phyloP scores from a whole-genome alignment of 352 stramenopile species.

The Blastocystis sp. region DNA sequence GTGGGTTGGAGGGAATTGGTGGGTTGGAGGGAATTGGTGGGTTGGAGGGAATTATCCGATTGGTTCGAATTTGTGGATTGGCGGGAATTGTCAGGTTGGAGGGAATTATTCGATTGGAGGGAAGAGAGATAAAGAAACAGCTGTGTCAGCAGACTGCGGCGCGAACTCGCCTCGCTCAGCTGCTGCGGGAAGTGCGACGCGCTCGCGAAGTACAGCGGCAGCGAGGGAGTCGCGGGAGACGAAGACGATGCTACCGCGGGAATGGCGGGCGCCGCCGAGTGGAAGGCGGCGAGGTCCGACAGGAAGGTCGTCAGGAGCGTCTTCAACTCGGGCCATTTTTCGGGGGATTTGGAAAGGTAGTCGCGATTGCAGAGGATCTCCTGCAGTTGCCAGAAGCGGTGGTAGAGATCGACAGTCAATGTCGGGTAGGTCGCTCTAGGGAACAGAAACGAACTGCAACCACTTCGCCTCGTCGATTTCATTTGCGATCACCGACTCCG shows the following conservation, averaged over 20 bases:
- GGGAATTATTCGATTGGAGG: too few species aligned
- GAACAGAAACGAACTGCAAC: neutral
- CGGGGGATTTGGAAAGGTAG: neutral
- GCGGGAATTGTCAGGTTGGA: neutral
- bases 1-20: neutral
- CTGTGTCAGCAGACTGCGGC: neutral
- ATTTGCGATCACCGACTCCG: neutral
- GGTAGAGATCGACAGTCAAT: neutral
- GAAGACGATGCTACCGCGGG: too few species aligned
- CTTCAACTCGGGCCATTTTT: slow-evolving; percentile 9
- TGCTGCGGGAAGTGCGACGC: slow-evolving; percentile 4
- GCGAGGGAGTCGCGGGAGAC: neutral
- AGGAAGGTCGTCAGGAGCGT: neutral
- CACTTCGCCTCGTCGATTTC: neutral
- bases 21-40: neutral
- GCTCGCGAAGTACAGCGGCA: neutral
- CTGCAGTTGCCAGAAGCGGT: slow-evolving; percentile 24
- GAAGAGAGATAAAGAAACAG: slow-evolving; percentile 25
- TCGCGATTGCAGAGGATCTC: slow-evolving; percentile 47
- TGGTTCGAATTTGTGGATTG: neutral
- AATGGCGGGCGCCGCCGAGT: too few species aligned
- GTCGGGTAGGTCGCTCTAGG: neutral
- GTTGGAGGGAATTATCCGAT: neutral
- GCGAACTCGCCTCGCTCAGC: neutral
- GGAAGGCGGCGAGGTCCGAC: neutral